Base-by-base conservation (phyloP, 345 rosid genomes). In the Arabis alpina region DNA sequence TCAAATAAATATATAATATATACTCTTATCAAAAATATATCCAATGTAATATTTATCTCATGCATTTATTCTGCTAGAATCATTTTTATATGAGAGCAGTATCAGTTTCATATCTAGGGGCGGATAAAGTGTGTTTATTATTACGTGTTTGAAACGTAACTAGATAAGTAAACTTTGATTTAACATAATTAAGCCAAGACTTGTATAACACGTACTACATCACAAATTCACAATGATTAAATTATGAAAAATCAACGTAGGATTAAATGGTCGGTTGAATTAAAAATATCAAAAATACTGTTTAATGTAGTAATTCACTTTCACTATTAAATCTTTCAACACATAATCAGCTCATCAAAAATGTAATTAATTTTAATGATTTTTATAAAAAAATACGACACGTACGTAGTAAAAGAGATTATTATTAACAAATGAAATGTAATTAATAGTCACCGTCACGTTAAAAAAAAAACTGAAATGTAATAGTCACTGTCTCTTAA, bases 181-280 rank as follows among this genome's bases (percentile, higher is more conserved):
- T 48, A 48, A 12, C 36, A 44, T 42, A 8, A 55, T 24, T 55
- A 68, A 45, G 25, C 36, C 25, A 68, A 10, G 15, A 68, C 54
- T 68, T 68, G 64, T 45, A 68, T 13, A 56, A 68, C 55, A 68
- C 72, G 72, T 5, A 34, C 63, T 5, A 34, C 63, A 44, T 45
- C 62, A 34, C 56, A 54, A 67, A 19, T 19, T 19, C 23, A 19
- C 5, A 5, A 28, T 43, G 24, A 54, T 5, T 28, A 66, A 5
- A 28, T 53, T 66, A 23, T 54, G 54, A 43, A 55, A 19, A 32
- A 15, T 40, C 40, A 40, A 66, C 41, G 6, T 3, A 13, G n/a
- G 60, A 34, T 52, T 40, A 36, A 11, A 3, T n/a, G 19, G 44
- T 62, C 55, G 44, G 34, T 37, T 36, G 2, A 51, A 24, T 3